Percentiles rank a stretch among this genome's conserved stretches.
These are phyloP conservation scores for Trichophyton benhamiae DNA, from an alignment of 2,329 filamentous ascomycete genomes.

Conservation along the genomic window DNA sequence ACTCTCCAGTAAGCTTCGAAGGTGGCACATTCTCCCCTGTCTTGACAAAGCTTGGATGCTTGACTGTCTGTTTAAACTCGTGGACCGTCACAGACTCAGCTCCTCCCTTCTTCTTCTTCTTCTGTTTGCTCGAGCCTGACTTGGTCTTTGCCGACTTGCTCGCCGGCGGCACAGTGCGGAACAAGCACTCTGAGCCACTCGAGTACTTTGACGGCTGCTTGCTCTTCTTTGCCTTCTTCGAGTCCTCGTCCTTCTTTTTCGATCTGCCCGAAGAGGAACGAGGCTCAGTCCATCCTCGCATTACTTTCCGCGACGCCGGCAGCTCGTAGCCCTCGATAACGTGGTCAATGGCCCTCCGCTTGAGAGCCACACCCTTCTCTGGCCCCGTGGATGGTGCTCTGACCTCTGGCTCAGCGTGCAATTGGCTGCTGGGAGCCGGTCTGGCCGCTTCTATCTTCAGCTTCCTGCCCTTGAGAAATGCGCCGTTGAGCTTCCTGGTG, in stretches of 20 bases:
- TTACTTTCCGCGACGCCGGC: constrained; percentile 62
- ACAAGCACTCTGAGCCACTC: constrained; percentile 66
- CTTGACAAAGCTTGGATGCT: constrained; percentile 72
- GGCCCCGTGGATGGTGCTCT: constrained; percentile 31
- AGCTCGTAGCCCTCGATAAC: constrained; percentile 59
- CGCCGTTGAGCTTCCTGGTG: constrained; percentile 79
- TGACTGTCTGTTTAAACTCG: constrained; percentile 77
- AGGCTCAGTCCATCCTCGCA: constrained; percentile 72
- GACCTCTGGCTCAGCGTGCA: constrained; percentile 14
- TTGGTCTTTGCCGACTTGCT: constrained; percentile 26
- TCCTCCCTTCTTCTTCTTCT: constrained; percentile 39
- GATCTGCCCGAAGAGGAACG: constrained; percentile 34
- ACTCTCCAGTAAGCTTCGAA: constrained; percentile 46
- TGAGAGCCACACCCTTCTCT: constrained; percentile 32
- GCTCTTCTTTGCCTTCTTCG: constrained; percentile 44
- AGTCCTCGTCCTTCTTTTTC: constrained; percentile 43
- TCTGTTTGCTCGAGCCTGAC: constrained; percentile 14
- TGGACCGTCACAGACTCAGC: constrained; percentile 61
- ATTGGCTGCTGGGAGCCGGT: not conserved
- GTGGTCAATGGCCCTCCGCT: constrained; percentile 39
- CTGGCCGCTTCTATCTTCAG: constrained; percentile 72
- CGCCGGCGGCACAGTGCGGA: constrained; percentile 67
- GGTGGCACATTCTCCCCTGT: constrained; percentile 34
- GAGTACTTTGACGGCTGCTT: constrained; percentile 64
- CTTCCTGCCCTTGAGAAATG: constrained; percentile 71